Base-by-base conservation (phyloP, 2,329 filamentous ascomycete genomes). In the Pseudogymnoascus sp. region DNA sequence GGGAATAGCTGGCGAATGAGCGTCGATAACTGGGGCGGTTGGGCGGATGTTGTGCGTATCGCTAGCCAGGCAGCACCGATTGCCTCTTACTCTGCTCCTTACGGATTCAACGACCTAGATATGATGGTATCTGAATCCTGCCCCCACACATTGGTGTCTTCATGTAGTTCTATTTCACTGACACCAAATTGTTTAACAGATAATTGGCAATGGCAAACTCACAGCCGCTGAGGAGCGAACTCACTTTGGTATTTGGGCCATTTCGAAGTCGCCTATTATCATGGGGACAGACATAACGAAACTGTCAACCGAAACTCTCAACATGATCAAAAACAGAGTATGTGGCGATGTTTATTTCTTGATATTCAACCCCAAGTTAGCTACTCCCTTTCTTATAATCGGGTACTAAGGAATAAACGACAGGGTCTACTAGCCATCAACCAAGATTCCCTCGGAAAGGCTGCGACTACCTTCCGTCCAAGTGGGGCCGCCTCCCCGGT, bases 1-100 rank as follows among this genome's bases (percentile, higher is more conserved):
- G 81, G 78, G 2, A 78, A 80, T 63, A 79, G 75, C 26, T 81
- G 74, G 76, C 74, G 74, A 64, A 80, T 77, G 73, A 76, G 73
- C 63, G 73, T 69, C 1, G 78, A 80, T 66, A 80, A 80, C 43
- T 64, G 69, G 37, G 37, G 37, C 37, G 37, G 37, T 8, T 39
- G 37, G 37, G 37, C 6, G n/a, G 37, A 39, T 16, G 58, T 60
- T 23, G 33, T 38, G 26, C 14, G 33, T 11, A 60, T 60, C 29
- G 33, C 19, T 23, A 31, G 19, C 12, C 6, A 41, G 11, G 58
- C 58, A n/a, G 58, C 58, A 29, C 19, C 19, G 7, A 29, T 60
- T 21, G 26, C 58, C 5, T 29, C 23, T 7, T 33, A 31, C 26
- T 26, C 58, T 14, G 26, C 19, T 21, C 58, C 58, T n/a, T 11